A percentile compares a stretch with the other conserved stretches of the same genome.
These are phyloP conservation scores for Golubevia sp. DNA, from an alignment of 1,284 basidiomycete genomes.

Conservation along the genomic window DNA sequence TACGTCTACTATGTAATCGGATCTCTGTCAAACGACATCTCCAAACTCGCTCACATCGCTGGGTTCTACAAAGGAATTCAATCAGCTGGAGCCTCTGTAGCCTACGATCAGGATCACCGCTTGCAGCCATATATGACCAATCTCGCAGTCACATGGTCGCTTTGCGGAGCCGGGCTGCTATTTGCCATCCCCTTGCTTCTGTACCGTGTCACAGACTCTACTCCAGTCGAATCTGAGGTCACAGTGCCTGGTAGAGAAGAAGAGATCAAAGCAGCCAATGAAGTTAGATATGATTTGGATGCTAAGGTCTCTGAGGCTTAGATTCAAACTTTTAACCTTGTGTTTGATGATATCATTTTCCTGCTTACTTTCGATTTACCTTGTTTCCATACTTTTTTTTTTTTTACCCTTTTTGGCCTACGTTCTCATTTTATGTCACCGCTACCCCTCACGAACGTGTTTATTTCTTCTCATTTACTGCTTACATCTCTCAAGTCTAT, in stretches of 20 bases:
- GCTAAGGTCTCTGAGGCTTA: too few relatives aligned
- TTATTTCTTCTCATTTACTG: too few relatives aligned
- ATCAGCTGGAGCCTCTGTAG: conserved; percentile 38
- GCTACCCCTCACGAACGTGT: too few relatives aligned
- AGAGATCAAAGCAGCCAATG: conserved; percentile 12
- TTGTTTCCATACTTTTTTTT: too few relatives aligned
- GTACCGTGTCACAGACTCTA: conserved; percentile 33
- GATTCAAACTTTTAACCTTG: too few relatives aligned
- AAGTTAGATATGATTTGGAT: conserved; percentile 5
- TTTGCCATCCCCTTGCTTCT: conserved; percentile 35
- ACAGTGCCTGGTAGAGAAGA: conserved; percentile 35
- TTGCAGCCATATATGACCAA: conserved; percentile 39
- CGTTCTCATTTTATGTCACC: too few relatives aligned
- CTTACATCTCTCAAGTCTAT: too few relatives aligned
- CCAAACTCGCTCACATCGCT: conserved; percentile 43
- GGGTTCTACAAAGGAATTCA: conserved; percentile 31
- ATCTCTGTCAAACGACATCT: conserved; percentile 41
- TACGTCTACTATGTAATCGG: conserved; percentile 43
- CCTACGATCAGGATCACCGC: conserved; percentile 37
- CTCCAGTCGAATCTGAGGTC: conserved; percentile 25
- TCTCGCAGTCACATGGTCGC: conserved; percentile 40
- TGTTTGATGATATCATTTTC: too few relatives aligned
- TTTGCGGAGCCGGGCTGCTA: conserved; percentile 35
- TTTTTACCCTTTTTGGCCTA: too few relatives aligned
- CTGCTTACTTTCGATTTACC: too few relatives aligned